Evolutionary conservation across 73 alveolate genomes (phyloP).

Genomic region (Strombidium stylifer): DNA sequence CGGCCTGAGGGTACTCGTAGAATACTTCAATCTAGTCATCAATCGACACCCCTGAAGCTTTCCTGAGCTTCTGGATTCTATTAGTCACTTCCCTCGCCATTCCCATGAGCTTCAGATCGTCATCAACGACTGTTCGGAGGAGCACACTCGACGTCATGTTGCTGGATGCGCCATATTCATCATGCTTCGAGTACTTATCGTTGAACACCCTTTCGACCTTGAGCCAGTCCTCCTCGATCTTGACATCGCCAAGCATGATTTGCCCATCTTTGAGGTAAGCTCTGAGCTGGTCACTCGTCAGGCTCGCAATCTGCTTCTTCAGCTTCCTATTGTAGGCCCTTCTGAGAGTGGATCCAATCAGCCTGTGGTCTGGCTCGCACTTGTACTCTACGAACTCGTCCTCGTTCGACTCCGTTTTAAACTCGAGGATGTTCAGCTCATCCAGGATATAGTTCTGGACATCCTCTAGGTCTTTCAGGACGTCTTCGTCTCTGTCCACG

Average conservation of each 20-base stretch:
- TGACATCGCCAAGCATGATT: constrained; percentile 73
- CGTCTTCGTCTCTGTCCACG: constrained; percentile 73
- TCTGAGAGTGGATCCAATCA: constrained; percentile 74
- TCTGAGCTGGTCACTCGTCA: constrained; percentile 11
- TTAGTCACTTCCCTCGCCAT: constrained; percentile 88
- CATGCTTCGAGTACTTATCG: constrained; percentile 69
- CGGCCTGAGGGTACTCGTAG: constrained; percentile 37
- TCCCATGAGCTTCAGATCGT: constrained; percentile 76
- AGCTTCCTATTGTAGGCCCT: constrained; percentile 67
- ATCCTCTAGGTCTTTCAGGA: constrained; percentile 65
- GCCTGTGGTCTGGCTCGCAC: constrained; percentile 79
- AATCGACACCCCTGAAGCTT: constrained; percentile 83
- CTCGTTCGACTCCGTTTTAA: constrained; percentile 71
- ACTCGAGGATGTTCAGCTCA: constrained; percentile 85
- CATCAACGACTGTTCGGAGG: constrained; percentile 70
- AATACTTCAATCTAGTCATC: constrained; percentile 84
- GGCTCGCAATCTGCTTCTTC: constrained; percentile 40
- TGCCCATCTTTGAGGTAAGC: constrained; percentile 64
- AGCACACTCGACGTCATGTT: constrained; percentile 78
- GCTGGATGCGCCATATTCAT: constrained; percentile 61
- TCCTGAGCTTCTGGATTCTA: constrained; percentile 92
- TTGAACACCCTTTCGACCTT: constrained; percentile 73
- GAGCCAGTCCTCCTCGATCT: constrained; percentile 63
- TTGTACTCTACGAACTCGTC: constrained; percentile 71
- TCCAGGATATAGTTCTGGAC: constrained; percentile 84